Evolutionary conservation across 257 asterid species (phyloP), one percentile per base, ranked within the genome.

Genomic region (Mentha longifolia): DNA sequence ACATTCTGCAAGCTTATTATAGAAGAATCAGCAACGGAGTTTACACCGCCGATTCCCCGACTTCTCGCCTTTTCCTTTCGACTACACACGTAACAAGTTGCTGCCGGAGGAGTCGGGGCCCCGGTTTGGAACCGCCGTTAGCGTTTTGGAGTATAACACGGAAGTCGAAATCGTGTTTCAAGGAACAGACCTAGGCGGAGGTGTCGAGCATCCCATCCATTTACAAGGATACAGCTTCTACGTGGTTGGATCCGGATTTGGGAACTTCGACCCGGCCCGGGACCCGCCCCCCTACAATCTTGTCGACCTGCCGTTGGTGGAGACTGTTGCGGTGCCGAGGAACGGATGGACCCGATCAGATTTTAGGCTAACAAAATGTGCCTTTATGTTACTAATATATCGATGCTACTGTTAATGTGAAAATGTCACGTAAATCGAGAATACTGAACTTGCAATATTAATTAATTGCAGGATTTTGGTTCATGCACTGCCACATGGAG

Each of bases 1-100:
- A 77, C 19, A 66, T 87, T 15, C 86, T 85, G 1, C 30, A 80
- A 14, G 89, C 89, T 11, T 85, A 87, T 39, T 83, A 74, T 43
- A 20, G 61, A 9, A 9, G 72, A 2, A 67, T 75, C 3, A 59
- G n/a, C n/a, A n/a, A n/a, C 2, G 59, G 31, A 3, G 59, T 52
- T 19, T 52, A 52, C 31, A 52, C 59, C 31, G 2, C 12, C 4
- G 28, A 52, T 52, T 52, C 31, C 59, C 31, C 14, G 59, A 52
- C 14, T n/a, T n/a, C n/a, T n/a, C n/a, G n/a, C n/a, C n/a, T n/a
- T n/a, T n/a, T n/a, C n/a, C n/a, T n/a, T n/a, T n/a, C 8, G 0
- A 7, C 59, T 30, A 0, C 6, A 4, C n/a, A 17, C 59, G 19
- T 12, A 4, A 19, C 1, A 6, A 17, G 31, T 6, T 30, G 59